These are phyloP conservation scores for Schizochytrium sp. DNA, from an alignment of 108 stramenopile species.

Conservation along the genomic window DNA sequence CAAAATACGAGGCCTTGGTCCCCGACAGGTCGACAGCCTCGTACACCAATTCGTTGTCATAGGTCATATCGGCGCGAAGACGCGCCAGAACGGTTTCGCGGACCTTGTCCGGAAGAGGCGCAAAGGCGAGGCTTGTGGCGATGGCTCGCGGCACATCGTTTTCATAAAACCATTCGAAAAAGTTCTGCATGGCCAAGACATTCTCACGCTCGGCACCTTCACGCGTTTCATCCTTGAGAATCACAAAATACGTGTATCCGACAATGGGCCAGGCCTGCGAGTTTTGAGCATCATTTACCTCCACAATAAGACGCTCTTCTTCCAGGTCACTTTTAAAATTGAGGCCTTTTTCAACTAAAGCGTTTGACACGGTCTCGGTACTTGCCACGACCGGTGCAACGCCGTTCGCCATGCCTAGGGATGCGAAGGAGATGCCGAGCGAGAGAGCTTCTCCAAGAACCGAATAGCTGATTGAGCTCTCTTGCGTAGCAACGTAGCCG, in stretches of 20 bases:
- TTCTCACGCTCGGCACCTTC: neutral
- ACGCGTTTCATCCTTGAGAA: neutral
- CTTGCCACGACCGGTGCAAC: neutral
- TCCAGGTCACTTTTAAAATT: neutral
- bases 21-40: neutral
- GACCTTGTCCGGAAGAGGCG: neutral
- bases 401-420: neutral
- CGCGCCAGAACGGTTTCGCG: neutral
- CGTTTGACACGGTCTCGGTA: neutral
- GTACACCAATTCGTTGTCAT: neutral
- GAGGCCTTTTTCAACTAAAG: neutral
- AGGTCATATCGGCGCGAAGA: neutral
- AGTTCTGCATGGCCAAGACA: neutral
- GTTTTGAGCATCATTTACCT: neutral
- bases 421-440: neutral
- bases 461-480: neutral
- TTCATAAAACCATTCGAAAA: neutral
- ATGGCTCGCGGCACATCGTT: neutral
- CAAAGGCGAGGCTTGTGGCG: neutral
- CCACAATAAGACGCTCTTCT: neutral
- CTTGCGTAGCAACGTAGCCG: neutral
- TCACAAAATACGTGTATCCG: neutral
- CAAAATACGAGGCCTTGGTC: neutral
- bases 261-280: conserved; percentile 11
- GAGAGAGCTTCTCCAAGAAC: neutral